A percentile compares a stretch with the other conserved stretches of the same genome.
Conservation (phyloP, 768 basidiomycete genomes). For the Podaxis carcinomalis region DNA sequence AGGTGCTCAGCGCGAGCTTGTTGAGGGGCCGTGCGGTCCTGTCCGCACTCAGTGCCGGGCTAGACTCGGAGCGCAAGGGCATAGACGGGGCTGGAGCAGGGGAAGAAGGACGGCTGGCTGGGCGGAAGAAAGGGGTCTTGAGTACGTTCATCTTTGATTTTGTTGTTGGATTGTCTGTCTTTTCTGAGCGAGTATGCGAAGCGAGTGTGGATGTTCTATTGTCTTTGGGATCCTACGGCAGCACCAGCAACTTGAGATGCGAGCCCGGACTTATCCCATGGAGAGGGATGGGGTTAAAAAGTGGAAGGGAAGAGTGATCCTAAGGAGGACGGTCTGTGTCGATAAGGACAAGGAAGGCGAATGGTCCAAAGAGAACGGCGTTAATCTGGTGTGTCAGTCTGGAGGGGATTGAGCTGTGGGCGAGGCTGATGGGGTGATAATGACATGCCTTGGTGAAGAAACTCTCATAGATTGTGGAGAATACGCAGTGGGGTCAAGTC, state of each 20-base stretch:
- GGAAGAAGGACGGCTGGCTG: slow-evolving; percentile 60
- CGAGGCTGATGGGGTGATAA: slow-evolving; percentile 9
- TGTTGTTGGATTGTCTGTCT: slow-evolving; percentile 11
- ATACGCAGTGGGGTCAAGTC: slow-evolving; percentile 8
- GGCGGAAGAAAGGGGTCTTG: slow-evolving; percentile 65
- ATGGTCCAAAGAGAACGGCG: slow-evolving; percentile 61
- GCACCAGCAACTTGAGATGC: slow-evolving; percentile 33
- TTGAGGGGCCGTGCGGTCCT: slow-evolving; percentile 47
- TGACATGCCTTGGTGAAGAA: slow-evolving; percentile 31
- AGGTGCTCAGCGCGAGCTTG: slow-evolving; percentile 55
- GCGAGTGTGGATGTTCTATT: slow-evolving; percentile 17
- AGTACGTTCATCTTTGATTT: slow-evolving; percentile 55
- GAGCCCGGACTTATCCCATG: slow-evolving; percentile 49
- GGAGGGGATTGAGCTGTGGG: slow-evolving; percentile 14
- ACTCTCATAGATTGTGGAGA: slow-evolving; percentile 50
- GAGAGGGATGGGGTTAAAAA: slow-evolving; percentile 24
- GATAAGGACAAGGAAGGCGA: slow-evolving; percentile 46
- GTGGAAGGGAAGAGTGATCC: slow-evolving; percentile 25
- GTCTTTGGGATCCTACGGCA: slow-evolving; percentile 30
- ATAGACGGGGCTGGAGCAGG: slow-evolving; percentile 34
- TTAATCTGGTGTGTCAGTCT: slow-evolving; percentile 47
- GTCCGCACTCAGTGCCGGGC: slow-evolving; percentile 32
- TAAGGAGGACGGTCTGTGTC: slow-evolving; percentile 81
- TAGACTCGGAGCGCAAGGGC: neutral
- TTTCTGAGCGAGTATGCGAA: slow-evolving; percentile 10